phyloP scores from a whole-genome alignment of 768 basidiomycete species.

The Coprinellus micaceus region DNA sequence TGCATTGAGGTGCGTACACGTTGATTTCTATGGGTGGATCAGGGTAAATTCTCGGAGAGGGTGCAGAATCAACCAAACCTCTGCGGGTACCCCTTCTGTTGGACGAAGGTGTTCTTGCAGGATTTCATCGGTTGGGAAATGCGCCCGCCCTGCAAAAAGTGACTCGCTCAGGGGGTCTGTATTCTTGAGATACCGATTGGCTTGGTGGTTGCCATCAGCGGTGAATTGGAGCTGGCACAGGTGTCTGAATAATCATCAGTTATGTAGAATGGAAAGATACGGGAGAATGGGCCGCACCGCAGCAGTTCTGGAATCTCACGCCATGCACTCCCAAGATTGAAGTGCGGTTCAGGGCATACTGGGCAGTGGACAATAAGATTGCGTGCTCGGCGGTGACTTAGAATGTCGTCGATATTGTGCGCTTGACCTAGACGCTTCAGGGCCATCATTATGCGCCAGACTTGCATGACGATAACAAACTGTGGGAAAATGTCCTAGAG shows the following conservation, averaged over 20 bases:
- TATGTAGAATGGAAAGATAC: background rate
- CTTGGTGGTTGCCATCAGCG: slow-evolving; percentile 22
- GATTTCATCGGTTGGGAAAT: slow-evolving; percentile 15
- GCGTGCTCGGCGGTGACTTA: slow-evolving; percentile 13
- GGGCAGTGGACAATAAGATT: slow-evolving; percentile 19
- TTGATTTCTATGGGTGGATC: slow-evolving; percentile 13
- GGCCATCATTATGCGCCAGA: slow-evolving; percentile 18
- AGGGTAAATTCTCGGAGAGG: too few relatives aligned
- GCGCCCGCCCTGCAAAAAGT: slow-evolving; percentile 14
- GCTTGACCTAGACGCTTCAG: slow-evolving; percentile 17
- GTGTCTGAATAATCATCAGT: slow-evolving; percentile 14
- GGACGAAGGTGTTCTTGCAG: too few relatives aligned
- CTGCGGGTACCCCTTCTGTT: too few relatives aligned
- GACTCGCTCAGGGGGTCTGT: slow-evolving; percentile 19
- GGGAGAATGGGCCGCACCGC: background rate
- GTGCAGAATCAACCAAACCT: background rate
- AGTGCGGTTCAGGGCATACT: slow-evolving; percentile 11
- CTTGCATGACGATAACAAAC: slow-evolving; percentile 18
- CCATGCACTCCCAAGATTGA: background rate
- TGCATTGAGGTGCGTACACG: slow-evolving; percentile 22
- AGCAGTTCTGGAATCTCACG: background rate
- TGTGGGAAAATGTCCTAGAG: slow-evolving; percentile 15
- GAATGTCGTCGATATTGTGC: slow-evolving; percentile 18
- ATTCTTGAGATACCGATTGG: slow-evolving; percentile 21
- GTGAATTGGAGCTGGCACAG: slow-evolving; percentile 19